Conservation (phyloP, 495 filamentous ascomycete species). For the Aspergillus ostianus region DNA sequence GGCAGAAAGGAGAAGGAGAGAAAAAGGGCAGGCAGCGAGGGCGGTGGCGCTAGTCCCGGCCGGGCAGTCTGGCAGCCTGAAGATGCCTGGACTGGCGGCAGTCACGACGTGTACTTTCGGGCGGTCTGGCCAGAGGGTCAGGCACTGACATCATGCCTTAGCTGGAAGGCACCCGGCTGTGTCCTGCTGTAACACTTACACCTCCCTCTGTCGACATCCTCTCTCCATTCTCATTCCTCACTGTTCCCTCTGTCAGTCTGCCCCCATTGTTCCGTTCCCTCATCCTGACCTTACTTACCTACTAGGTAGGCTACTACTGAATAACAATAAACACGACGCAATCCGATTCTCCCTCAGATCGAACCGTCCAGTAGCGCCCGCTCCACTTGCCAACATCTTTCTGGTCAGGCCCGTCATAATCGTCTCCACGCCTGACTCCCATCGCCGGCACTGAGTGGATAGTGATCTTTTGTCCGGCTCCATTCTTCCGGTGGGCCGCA, state of each 20-base stretch:
- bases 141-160: background rate
- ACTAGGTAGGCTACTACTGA: no score
- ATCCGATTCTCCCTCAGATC: no score
- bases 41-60: constrained; percentile 12
- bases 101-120: constrained; percentile 2
- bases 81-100: no score
- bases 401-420: constrained; percentile 9
- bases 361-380: no score
- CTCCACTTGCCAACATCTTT: constrained; percentile 8
- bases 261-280: no score
- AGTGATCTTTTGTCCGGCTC: background rate
- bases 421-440: background rate
- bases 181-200: no score
- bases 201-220: no score
- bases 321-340: no score
- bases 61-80: background rate
- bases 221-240: no score
- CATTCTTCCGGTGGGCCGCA: background rate
- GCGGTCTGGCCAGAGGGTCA: constrained; percentile 1
- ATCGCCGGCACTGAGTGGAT: background rate
- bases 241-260: no score
- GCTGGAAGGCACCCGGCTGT: no score
- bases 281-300: no score
- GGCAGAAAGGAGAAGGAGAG: constrained; percentile 31
- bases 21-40: constrained; percentile 27